Percentiles rank a stretch among this genome's conserved stretches.
These are phyloP conservation scores for Yamadazyma sp. DNA, from an alignment of 1,139 yeast genomes.

Conservation along the genomic window DNA sequence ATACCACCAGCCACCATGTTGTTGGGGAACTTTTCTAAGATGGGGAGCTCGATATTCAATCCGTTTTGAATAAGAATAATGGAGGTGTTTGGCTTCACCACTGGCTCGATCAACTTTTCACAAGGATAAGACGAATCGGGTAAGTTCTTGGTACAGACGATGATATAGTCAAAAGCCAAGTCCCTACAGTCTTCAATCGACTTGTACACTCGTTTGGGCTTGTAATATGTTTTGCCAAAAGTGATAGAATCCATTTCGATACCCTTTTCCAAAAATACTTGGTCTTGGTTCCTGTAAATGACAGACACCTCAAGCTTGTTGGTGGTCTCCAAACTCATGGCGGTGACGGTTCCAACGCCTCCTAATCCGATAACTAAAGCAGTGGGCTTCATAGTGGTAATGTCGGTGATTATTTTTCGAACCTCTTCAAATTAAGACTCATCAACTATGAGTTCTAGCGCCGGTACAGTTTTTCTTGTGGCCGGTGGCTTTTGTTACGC, in stretches of 20 bases:
- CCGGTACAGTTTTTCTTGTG: no score
- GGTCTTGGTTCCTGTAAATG: constrained; percentile 68
- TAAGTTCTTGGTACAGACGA: constrained; percentile 70
- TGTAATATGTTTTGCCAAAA: constrained; percentile 59
- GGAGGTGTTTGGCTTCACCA: constrained; percentile 48
- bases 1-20: constrained; percentile 66
- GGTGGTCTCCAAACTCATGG: constrained; percentile 51
- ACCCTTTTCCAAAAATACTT: constrained; percentile 50
- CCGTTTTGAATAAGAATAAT: constrained; percentile 75
- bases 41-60: constrained; percentile 65
- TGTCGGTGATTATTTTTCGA: neutral
- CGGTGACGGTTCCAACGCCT: constrained; percentile 71
- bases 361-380: constrained; percentile 46
- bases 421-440: no score
- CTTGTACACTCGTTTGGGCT: constrained; percentile 48
- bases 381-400: constrained; percentile 19
- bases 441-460: no score
- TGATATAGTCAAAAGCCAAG: constrained; percentile 55
- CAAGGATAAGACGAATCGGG: constrained; percentile 61
- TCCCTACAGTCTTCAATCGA: constrained; percentile 41
- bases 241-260: constrained; percentile 59
- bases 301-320: constrained; percentile 55
- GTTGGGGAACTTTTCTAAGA: constrained; percentile 56
- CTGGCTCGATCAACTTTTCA: constrained; percentile 60
- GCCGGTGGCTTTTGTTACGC: neutral